Evolutionary conservation across 192 early-diverging fungal species (phyloP).

Genomic region (Rhizophagus clarus): DNA sequence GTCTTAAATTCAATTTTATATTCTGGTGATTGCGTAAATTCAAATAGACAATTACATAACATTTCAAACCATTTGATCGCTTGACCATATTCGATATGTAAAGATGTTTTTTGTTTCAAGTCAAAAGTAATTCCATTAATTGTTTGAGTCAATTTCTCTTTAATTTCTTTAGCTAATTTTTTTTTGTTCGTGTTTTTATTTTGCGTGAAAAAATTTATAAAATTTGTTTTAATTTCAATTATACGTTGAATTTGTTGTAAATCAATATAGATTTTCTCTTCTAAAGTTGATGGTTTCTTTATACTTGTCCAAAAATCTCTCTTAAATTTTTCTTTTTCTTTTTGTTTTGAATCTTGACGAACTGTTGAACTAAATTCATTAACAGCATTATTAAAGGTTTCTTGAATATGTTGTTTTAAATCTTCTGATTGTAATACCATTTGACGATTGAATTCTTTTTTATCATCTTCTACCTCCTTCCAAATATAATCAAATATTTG

Average conservation of each 20-base stretch:
- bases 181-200: neutral
- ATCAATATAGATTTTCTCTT: neutral
- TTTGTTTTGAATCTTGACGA: neutral
- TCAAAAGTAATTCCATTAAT: neutral
- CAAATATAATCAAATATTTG: neutral
- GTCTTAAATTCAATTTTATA: neutral
- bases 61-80: neutral
- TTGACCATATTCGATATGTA: neutral
- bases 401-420: neutral
- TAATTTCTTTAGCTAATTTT: neutral
- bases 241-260: neutral
- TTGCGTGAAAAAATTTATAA: too few relatives aligned
- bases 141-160: neutral
- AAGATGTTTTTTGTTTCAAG: neutral
- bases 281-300: neutral
- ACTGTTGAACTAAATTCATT: neutral
- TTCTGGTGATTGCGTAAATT: neutral
- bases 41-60: neutral
- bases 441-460: neutral
- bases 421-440: neutral
- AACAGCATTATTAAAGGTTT: conserved; percentile 1
- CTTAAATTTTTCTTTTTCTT: neutral
- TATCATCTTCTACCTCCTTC: neutral
- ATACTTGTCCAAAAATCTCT: neutral
- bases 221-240: neutral